phyloP scores from a whole-genome alignment of 176 grass and related monocot species.

The Cocos nucifera region DNA sequence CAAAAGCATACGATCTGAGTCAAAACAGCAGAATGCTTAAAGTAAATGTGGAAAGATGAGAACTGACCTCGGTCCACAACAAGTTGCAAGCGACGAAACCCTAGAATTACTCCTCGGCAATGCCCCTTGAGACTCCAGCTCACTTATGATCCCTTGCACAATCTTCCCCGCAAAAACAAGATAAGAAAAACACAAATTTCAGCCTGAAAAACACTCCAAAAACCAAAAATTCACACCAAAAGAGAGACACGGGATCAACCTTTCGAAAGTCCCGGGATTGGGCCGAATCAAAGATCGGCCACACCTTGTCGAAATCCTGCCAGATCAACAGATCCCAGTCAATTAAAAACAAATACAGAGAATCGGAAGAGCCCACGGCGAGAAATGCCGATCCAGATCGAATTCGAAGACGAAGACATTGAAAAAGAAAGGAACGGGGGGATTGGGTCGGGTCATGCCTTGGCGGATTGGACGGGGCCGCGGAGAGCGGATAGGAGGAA shows the following conservation, averaged over 20 bases:
- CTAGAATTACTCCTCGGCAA: constrained; percentile 96
- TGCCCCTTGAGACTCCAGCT: constrained; percentile 89
- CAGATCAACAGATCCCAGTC: not conserved
- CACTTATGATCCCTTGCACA: constrained; percentile 98
- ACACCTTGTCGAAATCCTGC: constrained; percentile 97
- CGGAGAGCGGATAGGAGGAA: constrained; percentile 92
- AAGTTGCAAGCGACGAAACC: constrained; percentile 94
- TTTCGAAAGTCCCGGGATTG: constrained; percentile 96
- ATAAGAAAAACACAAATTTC: constrained; percentile 3
- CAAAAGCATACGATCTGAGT: not conserved
- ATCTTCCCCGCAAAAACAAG: constrained; percentile 41
- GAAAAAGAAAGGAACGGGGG: not conserved
- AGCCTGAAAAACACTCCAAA: not conserved
- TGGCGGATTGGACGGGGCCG: constrained; percentile 77
- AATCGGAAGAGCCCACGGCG: not conserved
- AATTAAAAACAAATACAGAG: not conserved
- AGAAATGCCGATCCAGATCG: not conserved
- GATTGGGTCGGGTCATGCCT: constrained; percentile 20
- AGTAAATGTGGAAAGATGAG: constrained; percentile 6
- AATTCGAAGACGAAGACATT: not conserved
- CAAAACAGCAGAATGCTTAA: not conserved
- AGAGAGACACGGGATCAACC: constrained; percentile 29
- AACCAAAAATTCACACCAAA: constrained; percentile 7
- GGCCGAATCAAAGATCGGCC: constrained; percentile 91
- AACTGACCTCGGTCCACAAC: constrained; percentile 86